A percentile compares a stretch with the other conserved stretches of the same genome.
phyloP scores from a whole-genome alignment of 768 basidiomycete species.

The Porphyrellus cyaneotinctus region DNA sequence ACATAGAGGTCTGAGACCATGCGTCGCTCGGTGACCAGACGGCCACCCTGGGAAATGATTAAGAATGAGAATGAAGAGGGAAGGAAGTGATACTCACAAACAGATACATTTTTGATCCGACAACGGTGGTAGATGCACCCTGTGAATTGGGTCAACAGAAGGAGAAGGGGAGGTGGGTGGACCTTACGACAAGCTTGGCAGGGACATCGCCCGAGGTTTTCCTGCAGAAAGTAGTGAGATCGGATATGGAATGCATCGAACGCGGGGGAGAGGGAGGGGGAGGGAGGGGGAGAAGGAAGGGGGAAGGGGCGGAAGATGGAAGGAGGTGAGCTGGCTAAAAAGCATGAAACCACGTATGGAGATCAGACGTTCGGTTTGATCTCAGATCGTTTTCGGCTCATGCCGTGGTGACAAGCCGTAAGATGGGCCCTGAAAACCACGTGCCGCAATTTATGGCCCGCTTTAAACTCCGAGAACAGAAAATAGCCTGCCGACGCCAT shows the following conservation, averaged over 20 bases:
- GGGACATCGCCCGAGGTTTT: constrained; percentile 85
- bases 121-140: constrained; percentile 90
- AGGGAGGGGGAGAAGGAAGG: constrained; percentile 1
- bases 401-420: constrained; percentile 10
- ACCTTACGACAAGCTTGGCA: constrained; percentile 78
- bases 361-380: constrained; percentile 16
- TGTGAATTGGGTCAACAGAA: constrained; percentile 26
- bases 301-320: constrained; percentile 4
- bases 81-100: constrained; percentile 52
- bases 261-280: constrained; percentile 1
- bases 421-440: constrained; percentile 14
- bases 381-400: constrained; percentile 29
- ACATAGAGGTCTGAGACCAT: constrained; percentile 91
- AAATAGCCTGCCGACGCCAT: constrained; percentile 7
- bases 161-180: background rate
- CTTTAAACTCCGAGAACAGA: constrained; percentile 13
- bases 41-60: constrained; percentile 61
- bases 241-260: constrained; percentile 76
- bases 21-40: constrained; percentile 77
- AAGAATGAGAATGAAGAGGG: background rate
- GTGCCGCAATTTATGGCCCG: constrained; percentile 12
- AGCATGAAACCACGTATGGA: constrained; percentile 13
- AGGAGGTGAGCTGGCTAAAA: constrained; percentile 17
- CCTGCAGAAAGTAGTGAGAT: constrained; percentile 82
- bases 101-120: constrained; percentile 84